A percentile compares a stretch with the other conserved stretches of the same genome.
Evolutionary conservation across 257 asterid genomes (phyloP).

Genomic region (Lycium ferocissimum): DNA sequence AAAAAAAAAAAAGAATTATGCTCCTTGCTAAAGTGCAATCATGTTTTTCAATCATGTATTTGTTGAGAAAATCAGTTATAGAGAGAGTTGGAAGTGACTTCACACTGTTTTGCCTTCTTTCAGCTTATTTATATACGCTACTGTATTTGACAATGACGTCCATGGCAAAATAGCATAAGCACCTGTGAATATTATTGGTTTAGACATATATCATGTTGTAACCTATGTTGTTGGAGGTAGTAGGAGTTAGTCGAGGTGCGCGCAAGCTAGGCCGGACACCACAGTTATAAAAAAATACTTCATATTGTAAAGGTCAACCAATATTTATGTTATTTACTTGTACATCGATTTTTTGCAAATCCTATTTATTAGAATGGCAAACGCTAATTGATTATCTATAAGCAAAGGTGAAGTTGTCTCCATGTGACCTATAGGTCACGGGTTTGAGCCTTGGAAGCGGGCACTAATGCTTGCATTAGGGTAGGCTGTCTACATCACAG

Average conservation of each 20-base stretch:
- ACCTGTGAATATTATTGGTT: not conserved
- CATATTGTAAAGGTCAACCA: not conserved
- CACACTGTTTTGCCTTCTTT: slow-evolving; percentile 19
- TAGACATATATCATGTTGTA: not conserved
- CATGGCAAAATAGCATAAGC: slow-evolving; percentile 10
- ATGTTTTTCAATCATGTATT: not conserved
- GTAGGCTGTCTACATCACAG: no score
- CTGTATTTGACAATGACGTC: not conserved
- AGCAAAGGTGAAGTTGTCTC: no score
- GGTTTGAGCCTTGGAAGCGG: no score
- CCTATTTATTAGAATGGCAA: not conserved
- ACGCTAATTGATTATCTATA: not conserved
- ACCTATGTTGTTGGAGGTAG: slow-evolving; percentile 13
- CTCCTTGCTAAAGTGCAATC: not conserved
- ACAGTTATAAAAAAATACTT: not conserved
- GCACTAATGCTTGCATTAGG: no score
- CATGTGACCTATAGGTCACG: no score
- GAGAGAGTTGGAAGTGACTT: slow-evolving; percentile 12
- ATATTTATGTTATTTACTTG: not conserved
- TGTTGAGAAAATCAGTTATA: not conserved
- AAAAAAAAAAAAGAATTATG: not conserved
- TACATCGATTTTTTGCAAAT: not conserved
- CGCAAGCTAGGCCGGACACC: not conserved
- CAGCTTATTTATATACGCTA: not conserved
- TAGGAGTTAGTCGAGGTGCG: not conserved